Evolutionary conservation across 495 filamentous ascomycete species (phyloP), one percentile per base, ranked within the genome.

Genomic region (Aspergillus ostianus): DNA sequence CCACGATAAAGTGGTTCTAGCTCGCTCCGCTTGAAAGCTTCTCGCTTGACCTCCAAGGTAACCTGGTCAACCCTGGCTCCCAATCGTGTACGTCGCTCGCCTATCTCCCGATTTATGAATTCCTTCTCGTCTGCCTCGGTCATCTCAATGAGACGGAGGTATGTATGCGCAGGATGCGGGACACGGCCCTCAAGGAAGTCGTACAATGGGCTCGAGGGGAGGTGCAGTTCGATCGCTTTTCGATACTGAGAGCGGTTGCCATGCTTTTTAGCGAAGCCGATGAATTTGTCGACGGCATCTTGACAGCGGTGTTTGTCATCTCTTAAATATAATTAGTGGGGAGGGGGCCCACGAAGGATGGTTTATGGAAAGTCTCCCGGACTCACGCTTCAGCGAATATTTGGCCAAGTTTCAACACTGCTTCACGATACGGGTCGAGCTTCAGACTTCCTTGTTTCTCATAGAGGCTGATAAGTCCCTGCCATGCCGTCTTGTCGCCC

Each of bases 61-160:
- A 97, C 92, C 57, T 96, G 89, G 26, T 82, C 87, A 58, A 93
- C 78, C 27, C 83, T 87, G 20, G 92, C 92, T 49, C 94, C 95
- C 13, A 98, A 82, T 19, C 94, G 85, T 20, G 93, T 96, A 53
- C 92, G 84, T 13, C 94, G 84, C 67, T 93, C 90, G 19, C 87
- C 92, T 63, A 98, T 96, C 56, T 96, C 85, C 20, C 85, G 89
- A 69, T 97, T 97, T 68, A 97, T 94, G 29, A 83, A 86, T 69
- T 94, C 90, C 65, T 88, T 94, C 71, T 98, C 95, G 45, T 95
- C 91, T 0, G 82, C 69, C 66, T 98, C 94, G 17, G 88, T 80
- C 53, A 97, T 87, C 52, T 96, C 87, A n/a, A 90, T 90, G 53
- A 98, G 80, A 36, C 84, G 89, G 55, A 84, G 84, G 73, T 94